Evolutionary conservation across 495 filamentous ascomycete genomes (phyloP).

Genomic region (Penicillium goetzii): DNA sequence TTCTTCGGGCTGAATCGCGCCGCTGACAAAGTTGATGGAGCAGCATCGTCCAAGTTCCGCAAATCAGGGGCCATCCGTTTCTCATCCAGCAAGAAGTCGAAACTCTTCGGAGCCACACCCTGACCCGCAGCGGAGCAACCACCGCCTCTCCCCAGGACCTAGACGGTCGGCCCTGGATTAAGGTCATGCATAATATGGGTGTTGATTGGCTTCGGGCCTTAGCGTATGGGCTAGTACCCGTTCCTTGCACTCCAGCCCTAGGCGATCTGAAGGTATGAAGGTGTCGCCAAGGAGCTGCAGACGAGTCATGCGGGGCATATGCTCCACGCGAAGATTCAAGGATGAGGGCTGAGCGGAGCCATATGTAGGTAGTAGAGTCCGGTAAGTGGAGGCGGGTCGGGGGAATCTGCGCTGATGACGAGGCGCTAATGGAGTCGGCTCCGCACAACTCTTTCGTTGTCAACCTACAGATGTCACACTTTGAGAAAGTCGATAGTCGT

Average conservation of each 20-base stretch:
- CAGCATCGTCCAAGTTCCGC: background rate
- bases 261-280: conserved; percentile 4
- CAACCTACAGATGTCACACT: background rate
- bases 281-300: conserved; percentile 4
- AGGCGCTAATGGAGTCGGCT: conserved; percentile 8
- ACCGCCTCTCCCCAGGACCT: background rate
- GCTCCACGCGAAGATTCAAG: conserved; percentile 17
- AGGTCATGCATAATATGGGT: background rate
- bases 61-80: conserved; percentile 16
- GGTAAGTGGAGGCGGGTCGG: conserved; percentile 5
- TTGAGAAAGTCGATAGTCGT: background rate
- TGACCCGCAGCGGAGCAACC: conserved; percentile 18
- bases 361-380: conserved; percentile 4
- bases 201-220: conserved; percentile 8
- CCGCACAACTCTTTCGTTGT: background rate
- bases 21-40: conserved; percentile 15
- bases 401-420: conserved; percentile 22
- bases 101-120: background rate
- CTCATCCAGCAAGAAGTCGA: conserved; percentile 2
- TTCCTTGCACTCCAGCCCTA: background rate
- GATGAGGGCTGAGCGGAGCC: background rate
- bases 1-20: background rate
- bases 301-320: background rate
- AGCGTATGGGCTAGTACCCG: background rate
- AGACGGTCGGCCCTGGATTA: background rate